Evolutionary conservation across 305 asterid species (phyloP).

Genomic region (Solanum hybrid): DNA sequence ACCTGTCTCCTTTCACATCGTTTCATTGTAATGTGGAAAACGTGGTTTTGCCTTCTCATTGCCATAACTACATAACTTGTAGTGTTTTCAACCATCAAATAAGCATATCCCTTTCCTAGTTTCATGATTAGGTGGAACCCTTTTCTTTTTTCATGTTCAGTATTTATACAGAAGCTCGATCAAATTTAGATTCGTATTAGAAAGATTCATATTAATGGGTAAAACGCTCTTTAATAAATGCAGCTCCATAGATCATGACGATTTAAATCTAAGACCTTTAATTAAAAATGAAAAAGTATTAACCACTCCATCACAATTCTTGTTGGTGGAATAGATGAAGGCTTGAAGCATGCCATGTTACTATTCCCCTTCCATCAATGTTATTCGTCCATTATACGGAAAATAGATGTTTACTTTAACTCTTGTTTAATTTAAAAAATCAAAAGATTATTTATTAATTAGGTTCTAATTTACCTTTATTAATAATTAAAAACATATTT

Average conservation of each 20-base stretch:
- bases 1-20: background rate
- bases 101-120: background rate
- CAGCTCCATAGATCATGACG: background rate
- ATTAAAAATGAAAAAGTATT: too few species aligned
- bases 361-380: background rate
- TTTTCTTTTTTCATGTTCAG: too few species aligned
- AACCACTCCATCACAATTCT: too few species aligned
- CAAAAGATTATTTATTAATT: too few species aligned
- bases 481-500: too few species aligned
- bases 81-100: background rate
- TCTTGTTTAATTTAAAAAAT: too few species aligned
- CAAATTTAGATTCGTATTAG: accelerated
- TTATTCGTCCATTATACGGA: too few species aligned
- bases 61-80: background rate
- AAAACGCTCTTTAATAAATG: too few species aligned
- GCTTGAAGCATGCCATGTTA: background rate
- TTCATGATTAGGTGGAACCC: background rate
- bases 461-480: background rate
- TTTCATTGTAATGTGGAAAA: background rate
- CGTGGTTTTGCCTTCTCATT: background rate
- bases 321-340: background rate
- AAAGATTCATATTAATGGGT: accelerated
- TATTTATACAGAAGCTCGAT: too few species aligned
- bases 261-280: too few species aligned
- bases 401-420: too few species aligned